A percentile compares a stretch with the other conserved stretches of the same genome.
phyloP scores from a whole-genome alignment of 257 asterid species.

The Forsythia viridissima region DNA sequence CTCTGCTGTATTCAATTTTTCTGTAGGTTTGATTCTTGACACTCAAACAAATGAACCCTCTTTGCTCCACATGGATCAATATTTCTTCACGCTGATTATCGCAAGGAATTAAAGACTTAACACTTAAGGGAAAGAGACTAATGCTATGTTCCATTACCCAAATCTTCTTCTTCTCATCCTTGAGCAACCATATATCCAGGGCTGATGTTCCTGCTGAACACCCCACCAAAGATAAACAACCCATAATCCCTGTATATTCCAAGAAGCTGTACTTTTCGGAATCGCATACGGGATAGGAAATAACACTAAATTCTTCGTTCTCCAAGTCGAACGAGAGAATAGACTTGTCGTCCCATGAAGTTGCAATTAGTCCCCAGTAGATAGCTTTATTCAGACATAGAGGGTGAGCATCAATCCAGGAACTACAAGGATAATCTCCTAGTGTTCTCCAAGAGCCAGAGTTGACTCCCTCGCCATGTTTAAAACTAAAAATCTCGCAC shows the following conservation, averaged over 20 bases:
- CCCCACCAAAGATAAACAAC: conserved; percentile 40
- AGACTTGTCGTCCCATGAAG: conserved; percentile 40
- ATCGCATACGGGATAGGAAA: conserved; percentile 32
- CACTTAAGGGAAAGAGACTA: conserved; percentile 34
- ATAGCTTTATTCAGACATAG: conserved; percentile 35
- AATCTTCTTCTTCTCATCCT: conserved; percentile 21
- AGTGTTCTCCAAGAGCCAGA: conserved; percentile 40
- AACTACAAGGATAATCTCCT: conserved; percentile 37
- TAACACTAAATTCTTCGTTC: conserved; percentile 32
- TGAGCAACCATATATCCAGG: conserved; percentile 48
- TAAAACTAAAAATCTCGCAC: conserved; percentile 45
- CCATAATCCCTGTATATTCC: conserved; percentile 41
- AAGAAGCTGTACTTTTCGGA: conserved; percentile 28
- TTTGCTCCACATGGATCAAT: conserved; percentile 43
- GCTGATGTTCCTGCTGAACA: conserved; percentile 31
- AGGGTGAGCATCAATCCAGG: conserved; percentile 46
- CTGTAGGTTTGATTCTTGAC: conserved; percentile 20
- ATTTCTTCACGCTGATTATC: conserved; percentile 44
- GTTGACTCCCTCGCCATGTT: conserved; percentile 16
- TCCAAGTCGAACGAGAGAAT: conserved; percentile 45
- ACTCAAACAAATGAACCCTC: conserved; percentile 35
- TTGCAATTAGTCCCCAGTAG: conserved; percentile 35
- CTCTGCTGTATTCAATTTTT: conserved; percentile 31
- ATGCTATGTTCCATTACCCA: conserved; percentile 43
- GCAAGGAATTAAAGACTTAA: conserved; percentile 37